phyloP scores from a whole-genome alignment of 352 stramenopile genomes.

The Pythium myriotylum region DNA sequence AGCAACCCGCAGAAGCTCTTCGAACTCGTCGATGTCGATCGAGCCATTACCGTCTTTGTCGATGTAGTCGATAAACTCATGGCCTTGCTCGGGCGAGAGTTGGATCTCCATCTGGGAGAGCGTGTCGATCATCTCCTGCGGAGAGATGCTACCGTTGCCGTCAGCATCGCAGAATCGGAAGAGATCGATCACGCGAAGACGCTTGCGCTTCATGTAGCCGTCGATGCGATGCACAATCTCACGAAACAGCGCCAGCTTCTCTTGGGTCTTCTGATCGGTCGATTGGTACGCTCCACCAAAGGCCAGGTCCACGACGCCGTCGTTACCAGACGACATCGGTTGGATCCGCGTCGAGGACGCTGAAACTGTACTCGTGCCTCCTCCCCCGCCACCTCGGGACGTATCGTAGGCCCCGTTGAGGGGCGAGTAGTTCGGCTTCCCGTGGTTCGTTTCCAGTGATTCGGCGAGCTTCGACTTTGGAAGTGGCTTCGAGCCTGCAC shows the following conservation, averaged over 20 bases:
- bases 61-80: conserved; percentile 76
- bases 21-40: conserved; percentile 87
- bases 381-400: neutral
- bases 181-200: conserved; percentile 80
- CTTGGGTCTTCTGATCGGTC: conserved; percentile 62
- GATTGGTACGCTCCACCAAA: conserved; percentile 68
- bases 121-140: conserved; percentile 82
- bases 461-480: conserved; percentile 8
- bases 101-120: conserved; percentile 87
- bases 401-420: neutral
- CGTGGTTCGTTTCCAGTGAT: neutral
- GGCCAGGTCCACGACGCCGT: conserved; percentile 33
- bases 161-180: conserved; percentile 87
- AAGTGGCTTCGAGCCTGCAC: conserved; percentile 2
- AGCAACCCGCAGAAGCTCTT: conserved; percentile 75
- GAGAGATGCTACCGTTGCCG: conserved; percentile 76
- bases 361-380: conserved; percentile 7
- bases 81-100: conserved; percentile 58
- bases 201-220: conserved; percentile 85
- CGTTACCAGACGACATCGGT: conserved; percentile 8
- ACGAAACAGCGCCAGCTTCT: conserved; percentile 72
- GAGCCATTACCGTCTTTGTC: conserved; percentile 84
- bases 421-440: neutral
- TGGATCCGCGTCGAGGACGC: conserved; percentile 3
- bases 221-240: conserved; percentile 83